phyloP scores from a whole-genome alignment of 1,284 basidiomycete genomes.

The Marasmius tenuissimus region DNA sequence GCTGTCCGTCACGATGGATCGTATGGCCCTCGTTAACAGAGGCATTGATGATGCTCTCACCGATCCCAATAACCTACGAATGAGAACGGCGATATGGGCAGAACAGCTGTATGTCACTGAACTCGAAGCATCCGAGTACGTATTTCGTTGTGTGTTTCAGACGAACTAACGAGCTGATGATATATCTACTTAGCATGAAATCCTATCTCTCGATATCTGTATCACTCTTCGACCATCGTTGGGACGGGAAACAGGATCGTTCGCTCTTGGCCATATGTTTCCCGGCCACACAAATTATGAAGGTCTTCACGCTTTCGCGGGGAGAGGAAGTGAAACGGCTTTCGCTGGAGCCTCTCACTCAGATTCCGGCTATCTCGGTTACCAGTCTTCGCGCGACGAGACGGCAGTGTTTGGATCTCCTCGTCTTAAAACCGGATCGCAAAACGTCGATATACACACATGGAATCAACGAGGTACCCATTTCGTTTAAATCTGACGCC shows the following conservation, averaged over 20 bases:
- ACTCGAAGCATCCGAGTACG: slow-evolving; percentile 54
- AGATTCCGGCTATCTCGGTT: slow-evolving; percentile 51
- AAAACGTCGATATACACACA: slow-evolving; percentile 59
- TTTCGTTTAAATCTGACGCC: slow-evolving; percentile 26
- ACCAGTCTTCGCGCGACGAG: slow-evolving; percentile 65
- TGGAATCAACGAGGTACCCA: slow-evolving; percentile 48
- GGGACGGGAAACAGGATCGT: slow-evolving; percentile 50
- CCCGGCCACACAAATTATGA: slow-evolving; percentile 44
- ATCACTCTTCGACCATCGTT: slow-evolving; percentile 66
- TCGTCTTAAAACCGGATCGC: slow-evolving; percentile 59
- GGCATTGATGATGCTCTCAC: slow-evolving; percentile 35
- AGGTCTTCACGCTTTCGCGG: slow-evolving; percentile 47
- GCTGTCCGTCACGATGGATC: slow-evolving; percentile 59
- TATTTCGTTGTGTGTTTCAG: slow-evolving; percentile 10
- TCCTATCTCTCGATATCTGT: slow-evolving; percentile 50
- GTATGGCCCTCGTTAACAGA: slow-evolving; percentile 55
- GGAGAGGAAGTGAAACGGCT: slow-evolving; percentile 38
- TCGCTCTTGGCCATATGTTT: slow-evolving; percentile 61
- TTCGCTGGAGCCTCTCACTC: slow-evolving; percentile 37
- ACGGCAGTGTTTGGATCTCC: slow-evolving; percentile 61
- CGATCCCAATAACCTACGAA: slow-evolving; percentile 54
- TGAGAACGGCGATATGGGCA: slow-evolving; percentile 71
- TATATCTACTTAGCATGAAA: slow-evolving; percentile 29
- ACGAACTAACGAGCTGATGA: not conserved
- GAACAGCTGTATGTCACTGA: slow-evolving; percentile 55